A percentile compares a stretch with the other conserved stretches of the same genome.
Conservation (phyloP, 805 yeast genomes). For the Zygosaccharomyces bailii region DNA sequence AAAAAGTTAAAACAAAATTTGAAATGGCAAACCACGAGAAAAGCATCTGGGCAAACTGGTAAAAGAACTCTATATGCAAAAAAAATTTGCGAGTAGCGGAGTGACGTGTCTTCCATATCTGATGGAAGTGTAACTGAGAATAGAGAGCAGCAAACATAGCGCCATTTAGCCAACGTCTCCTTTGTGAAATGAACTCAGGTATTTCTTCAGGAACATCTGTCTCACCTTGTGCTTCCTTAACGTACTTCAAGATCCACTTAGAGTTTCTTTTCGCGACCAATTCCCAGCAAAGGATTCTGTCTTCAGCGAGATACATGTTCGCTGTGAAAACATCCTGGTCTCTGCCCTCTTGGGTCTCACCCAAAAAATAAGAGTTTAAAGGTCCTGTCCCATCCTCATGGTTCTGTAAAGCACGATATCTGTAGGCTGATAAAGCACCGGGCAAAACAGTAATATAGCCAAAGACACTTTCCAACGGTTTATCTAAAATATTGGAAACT, state of each 20-base stretch:
- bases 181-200: slow-evolving; percentile 91
- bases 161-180: slow-evolving; percentile 98
- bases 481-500: slow-evolving; percentile 93
- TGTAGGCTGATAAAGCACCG: slow-evolving; percentile 92
- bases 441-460: slow-evolving; percentile 94
- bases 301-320: slow-evolving; percentile 96
- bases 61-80: slow-evolving; percentile 82
- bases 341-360: slow-evolving; percentile 61
- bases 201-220: slow-evolving; percentile 95
- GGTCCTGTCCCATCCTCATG: slow-evolving; percentile 94
- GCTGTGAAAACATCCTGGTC: slow-evolving; percentile 85
- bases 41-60: slow-evolving; percentile 73
- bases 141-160: slow-evolving; percentile 95
- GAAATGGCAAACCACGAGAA: slow-evolving; percentile 92
- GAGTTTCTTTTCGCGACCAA: slow-evolving; percentile 79
- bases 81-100: slow-evolving; percentile 73
- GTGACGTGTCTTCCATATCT: slow-evolving; percentile 88
- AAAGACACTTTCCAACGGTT: slow-evolving; percentile 87
- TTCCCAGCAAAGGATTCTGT: slow-evolving; percentile 95
- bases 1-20: slow-evolving; percentile 88
- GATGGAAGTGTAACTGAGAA: slow-evolving; percentile 78
- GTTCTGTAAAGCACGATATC: slow-evolving; percentile 81
- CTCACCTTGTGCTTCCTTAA: slow-evolving; percentile 89
- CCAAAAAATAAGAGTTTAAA: slow-evolving; percentile 80
- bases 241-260: slow-evolving; percentile 88